Evolutionary conservation across 108 stramenopile genomes (phyloP).

Genomic region (Stephanodiscus minutulus): DNA sequence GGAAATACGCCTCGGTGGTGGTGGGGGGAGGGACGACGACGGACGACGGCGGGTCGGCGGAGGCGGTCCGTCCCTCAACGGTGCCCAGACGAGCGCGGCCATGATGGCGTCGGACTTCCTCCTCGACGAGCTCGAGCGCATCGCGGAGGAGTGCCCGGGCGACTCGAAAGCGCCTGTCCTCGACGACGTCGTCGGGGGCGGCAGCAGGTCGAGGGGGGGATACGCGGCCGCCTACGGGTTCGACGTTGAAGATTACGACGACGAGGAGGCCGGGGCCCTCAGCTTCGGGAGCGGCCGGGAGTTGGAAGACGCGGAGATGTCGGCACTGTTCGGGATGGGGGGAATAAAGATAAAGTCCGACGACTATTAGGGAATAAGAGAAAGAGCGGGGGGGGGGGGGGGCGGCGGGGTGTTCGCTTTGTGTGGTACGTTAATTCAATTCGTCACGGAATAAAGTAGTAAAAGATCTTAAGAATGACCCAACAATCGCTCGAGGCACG

Average conservation of each 20-base stretch:
- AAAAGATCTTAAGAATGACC: no score
- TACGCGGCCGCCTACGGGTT: constrained; percentile 61
- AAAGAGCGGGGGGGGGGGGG: background rate
- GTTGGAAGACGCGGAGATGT: constrained; percentile 48
- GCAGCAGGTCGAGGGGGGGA: constrained; percentile 33
- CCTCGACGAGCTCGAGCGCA: constrained; percentile 62
- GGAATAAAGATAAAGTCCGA: constrained; percentile 48
- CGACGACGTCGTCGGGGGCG: constrained; percentile 12
- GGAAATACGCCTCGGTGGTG: constrained; percentile 76
- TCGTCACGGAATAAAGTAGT: no score
- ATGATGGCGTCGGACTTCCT: constrained; percentile 87
- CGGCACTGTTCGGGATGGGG: constrained; percentile 57
- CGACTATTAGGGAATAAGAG: constrained; percentile 5
- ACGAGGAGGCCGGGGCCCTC: constrained; percentile 10
- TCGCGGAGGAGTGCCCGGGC: constrained; percentile 35
- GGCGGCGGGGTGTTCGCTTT: background rate
- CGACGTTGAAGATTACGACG: constrained; percentile 31
- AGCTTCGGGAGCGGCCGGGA: constrained; percentile 9
- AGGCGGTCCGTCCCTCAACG: constrained; percentile 39
- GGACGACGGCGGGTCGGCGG: constrained; percentile 14
- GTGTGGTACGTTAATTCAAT: no score
- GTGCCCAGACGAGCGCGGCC: constrained; percentile 80
- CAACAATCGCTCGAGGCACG: no score
- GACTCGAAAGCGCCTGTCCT: constrained; percentile 14
- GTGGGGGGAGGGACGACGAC: constrained; percentile 24